phyloP scores from a whole-genome alignment of 2,329 filamentous ascomycete species.

The Penicillium griseofulvum region DNA sequence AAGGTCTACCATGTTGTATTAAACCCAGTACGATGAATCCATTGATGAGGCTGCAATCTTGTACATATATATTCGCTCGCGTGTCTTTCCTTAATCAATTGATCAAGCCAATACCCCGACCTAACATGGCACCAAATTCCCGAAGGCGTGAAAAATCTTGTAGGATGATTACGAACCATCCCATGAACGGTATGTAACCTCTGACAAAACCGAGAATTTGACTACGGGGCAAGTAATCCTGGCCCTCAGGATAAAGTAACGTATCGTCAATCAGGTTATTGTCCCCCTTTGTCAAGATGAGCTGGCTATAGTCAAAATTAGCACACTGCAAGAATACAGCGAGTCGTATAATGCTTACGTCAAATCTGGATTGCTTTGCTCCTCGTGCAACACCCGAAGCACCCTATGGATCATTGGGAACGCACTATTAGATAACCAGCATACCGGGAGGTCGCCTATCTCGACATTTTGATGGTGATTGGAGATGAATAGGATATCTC shows the following conservation, averaged over 20 bases:
- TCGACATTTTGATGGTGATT: background rate
- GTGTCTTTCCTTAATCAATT: background rate
- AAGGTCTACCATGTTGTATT: background rate
- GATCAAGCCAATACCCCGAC: background rate
- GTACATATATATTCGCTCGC: background rate
- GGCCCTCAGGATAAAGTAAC: constrained; percentile 3
- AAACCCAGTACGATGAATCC: background rate
- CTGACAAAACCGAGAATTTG: constrained; percentile 6
- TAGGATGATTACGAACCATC: constrained; percentile 1
- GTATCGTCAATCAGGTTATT: constrained; percentile 8
- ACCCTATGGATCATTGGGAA: constrained; percentile 7
- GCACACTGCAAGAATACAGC: background rate
- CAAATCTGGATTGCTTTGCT: background rate
- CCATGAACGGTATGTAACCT: constrained; percentile 2
- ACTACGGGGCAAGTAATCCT: background rate
- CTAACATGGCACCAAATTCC: background rate
- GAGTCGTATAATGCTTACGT: background rate
- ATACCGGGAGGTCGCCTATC: constrained; percentile 3
- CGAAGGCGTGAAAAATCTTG: background rate
- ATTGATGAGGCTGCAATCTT: background rate
- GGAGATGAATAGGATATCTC: constrained; percentile 6
- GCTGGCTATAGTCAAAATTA: background rate
- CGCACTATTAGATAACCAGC: background rate
- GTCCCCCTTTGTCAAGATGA: constrained; percentile 7
- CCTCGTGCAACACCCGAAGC: background rate